Evolutionary conservation across 2,329 filamentous ascomycete species (phyloP).

Genomic region (Chrysoporthe austroafricana): DNA sequence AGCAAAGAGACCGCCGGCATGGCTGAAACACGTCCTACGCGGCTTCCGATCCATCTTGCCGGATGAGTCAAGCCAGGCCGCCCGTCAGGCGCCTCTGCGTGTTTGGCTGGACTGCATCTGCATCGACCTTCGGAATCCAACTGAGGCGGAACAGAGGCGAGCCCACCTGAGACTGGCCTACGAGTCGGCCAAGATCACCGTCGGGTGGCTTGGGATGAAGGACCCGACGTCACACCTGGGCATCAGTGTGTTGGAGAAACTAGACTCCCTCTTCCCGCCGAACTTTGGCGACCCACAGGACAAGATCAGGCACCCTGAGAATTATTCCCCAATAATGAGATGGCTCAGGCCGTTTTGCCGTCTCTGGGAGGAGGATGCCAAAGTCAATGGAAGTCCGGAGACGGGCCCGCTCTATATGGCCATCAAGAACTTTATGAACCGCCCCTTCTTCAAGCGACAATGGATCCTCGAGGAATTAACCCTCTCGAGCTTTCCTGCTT

Average conservation of each 20-base stretch:
- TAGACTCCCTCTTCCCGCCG: conserved; percentile 38
- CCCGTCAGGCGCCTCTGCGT: conserved; percentile 15
- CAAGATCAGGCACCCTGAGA: conserved; percentile 37
- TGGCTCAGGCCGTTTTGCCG: conserved; percentile 38
- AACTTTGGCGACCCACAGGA: conserved; percentile 42
- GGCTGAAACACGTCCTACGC: conserved; percentile 19
- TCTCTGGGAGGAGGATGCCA: conserved; percentile 33
- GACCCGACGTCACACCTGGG: conserved; percentile 23
- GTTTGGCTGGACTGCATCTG: conserved; percentile 36
- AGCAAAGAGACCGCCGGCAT: conserved; percentile 17
- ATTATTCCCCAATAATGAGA: conserved; percentile 39
- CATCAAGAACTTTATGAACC: conserved; percentile 37
- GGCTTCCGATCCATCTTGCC: conserved; percentile 18
- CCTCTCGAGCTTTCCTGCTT: conserved; percentile 37
- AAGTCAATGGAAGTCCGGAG: conserved; percentile 18
- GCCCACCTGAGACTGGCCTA: conserved; percentile 34
- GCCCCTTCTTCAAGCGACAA: conserved; percentile 41
- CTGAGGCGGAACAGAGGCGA: conserved; percentile 33
- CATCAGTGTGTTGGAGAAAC: conserved; percentile 10
- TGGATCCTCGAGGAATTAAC: conserved; percentile 45
- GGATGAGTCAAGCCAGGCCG: conserved; percentile 6
- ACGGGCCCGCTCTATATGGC: conserved; percentile 30
- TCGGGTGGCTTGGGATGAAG: conserved; percentile 34
- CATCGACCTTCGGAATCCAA: conserved; percentile 31
- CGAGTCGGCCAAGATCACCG: conserved; percentile 31